These are phyloP conservation scores for Phytophthora vignae DNA, from an alignment of 352 stramenopile species.

Conservation along the genomic window DNA sequence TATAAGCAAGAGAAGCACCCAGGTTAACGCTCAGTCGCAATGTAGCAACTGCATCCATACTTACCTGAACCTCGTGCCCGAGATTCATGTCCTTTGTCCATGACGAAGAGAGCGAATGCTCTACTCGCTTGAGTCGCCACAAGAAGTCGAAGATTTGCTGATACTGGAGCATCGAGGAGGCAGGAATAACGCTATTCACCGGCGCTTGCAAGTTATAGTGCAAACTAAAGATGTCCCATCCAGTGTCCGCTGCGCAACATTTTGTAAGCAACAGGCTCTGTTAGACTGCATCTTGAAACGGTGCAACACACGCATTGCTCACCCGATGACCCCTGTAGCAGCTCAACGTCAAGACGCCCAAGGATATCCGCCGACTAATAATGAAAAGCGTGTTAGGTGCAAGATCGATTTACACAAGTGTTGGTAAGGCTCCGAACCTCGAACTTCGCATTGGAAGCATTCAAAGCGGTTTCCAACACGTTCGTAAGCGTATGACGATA, in stretches of 20 bases:
- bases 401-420: not conserved
- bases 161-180: slow-evolving; percentile 87
- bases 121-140: slow-evolving; percentile 91
- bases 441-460: slow-evolving; percentile 96
- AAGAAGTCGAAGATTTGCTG: slow-evolving; percentile 92
- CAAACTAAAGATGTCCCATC: slow-evolving; percentile 96
- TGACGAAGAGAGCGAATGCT: slow-evolving; percentile 94
- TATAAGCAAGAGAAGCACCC: not conserved
- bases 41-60: not conserved
- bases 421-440: slow-evolving; percentile 61
- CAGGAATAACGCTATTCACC: slow-evolving; percentile 91
- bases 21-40: slow-evolving; percentile 13
- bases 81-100: slow-evolving; percentile 98
- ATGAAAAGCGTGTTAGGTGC: not conserved
- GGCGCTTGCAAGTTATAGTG: slow-evolving; percentile 91
- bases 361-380: slow-evolving; percentile 89
- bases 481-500: slow-evolving; percentile 96
- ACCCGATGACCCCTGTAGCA: slow-evolving; percentile 86
- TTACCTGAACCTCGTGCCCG: slow-evolving; percentile 92
- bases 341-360: slow-evolving; percentile 92
- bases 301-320: not conserved
- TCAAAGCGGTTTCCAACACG: slow-evolving; percentile 95
- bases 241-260: slow-evolving; percentile 73
- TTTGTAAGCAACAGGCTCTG: slow-evolving; percentile 1
- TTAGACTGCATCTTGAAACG: not conserved